Base-by-base conservation (phyloP, 2,329 filamentous ascomycete genomes). In the Xylariaceae sp. region DNA sequence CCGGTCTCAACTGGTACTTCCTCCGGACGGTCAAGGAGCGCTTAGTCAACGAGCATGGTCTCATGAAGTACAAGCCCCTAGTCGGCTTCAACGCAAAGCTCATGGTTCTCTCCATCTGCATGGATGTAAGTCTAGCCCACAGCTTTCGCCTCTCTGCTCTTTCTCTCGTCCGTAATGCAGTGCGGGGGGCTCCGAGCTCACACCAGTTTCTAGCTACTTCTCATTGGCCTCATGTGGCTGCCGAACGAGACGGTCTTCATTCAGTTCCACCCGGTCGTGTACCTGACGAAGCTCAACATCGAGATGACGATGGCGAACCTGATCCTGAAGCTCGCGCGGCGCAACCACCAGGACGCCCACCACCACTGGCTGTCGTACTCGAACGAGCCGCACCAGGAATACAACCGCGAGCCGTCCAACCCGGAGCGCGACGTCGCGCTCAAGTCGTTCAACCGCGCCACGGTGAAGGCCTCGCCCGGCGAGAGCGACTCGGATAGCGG, bases 1-100 rank as follows among this genome's bases (percentile, higher is more conserved):
- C 59, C 1, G 51, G 45, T 0, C 58, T 75, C n/a, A 75, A 75
- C 37, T 64, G 57, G 48, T 72, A 70, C 41, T 75, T 75, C 43
- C 54, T 75, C 3, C 45, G 50, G 5, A 59, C 53, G 1, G 68
- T 72, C 19, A 64, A 68, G 42, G 51, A 54, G 4, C 59, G 66
- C 2, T 59, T 74, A 0, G 53, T 72, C 12, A 56, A 60, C 24
- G 64, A 70, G 26, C 50, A 56, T 21, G 65, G 65, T 2, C 52
- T 72, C 3, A 60, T 59, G 6, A 73, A 73, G 40, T 73, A 74
- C 46, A 58, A 63, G 38, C 61, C 61, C 4, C 58, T 73, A 0
- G 60, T 70, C 3, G 53, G 53, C 6, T 72, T 71, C 53, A 73
- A 72, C 33, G 61, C 65, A 16, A 59, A 59, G 26, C 61, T 73